Conservation (phyloP, 208 protist genomes). For the Acanthamoeba sp. region DNA sequence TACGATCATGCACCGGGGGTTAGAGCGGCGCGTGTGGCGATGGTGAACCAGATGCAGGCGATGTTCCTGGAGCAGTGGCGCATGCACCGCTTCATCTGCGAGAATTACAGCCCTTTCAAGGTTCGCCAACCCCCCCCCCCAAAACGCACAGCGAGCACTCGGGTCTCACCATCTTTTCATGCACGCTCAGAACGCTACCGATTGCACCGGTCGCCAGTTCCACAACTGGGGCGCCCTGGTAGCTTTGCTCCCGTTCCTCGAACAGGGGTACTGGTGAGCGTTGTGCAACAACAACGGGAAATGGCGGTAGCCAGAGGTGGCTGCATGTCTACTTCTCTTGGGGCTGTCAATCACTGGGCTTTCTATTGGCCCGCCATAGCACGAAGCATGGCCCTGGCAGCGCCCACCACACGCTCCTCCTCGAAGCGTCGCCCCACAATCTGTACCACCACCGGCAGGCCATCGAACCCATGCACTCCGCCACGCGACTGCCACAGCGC, state of each 20-base stretch:
- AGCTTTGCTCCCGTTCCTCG: neutral
- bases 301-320: no score
- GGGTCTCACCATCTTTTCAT: neutral
- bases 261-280: neutral
- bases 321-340: no score
- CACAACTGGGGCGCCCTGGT: slow-evolving; percentile 1
- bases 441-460: neutral
- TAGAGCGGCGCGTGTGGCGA: neutral
- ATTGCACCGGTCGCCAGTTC: slow-evolving; percentile 22
- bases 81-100: neutral
- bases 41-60: slow-evolving; percentile 9
- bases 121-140: neutral
- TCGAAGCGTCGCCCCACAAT: neutral
- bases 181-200: neutral
- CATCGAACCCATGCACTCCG: neutral
- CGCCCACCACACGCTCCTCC: neutral
- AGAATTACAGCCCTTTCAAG: slow-evolving; percentile 38
- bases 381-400: neutral
- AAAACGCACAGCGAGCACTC: no score
- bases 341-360: no score
- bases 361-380: neutral
- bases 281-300: no score
- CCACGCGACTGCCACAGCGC: neutral
- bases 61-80: slow-evolving; percentile 33
- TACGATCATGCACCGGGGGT: neutral